Conservation (phyloP, 495 filamentous ascomycete genomes). For the Neurospora africana region DNA sequence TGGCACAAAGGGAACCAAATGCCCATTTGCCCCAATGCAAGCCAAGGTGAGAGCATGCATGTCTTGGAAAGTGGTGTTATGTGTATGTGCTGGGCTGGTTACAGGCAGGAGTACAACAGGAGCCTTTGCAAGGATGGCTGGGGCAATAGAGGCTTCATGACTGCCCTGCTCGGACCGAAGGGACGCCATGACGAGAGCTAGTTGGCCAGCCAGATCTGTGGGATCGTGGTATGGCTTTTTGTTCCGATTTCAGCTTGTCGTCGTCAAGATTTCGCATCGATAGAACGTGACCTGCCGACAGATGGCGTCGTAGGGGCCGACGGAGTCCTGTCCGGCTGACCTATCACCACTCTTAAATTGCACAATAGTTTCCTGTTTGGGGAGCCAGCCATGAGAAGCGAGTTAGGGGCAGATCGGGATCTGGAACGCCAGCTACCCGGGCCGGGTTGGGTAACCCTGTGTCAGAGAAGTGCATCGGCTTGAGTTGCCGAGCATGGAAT, state of each 20-base stretch:
- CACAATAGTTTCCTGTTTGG: neutral
- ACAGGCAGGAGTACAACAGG: neutral
- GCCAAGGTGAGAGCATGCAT: neutral
- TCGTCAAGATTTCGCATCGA: neutral
- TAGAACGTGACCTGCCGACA: neutral
- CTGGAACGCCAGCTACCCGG: slow-evolving; percentile 14
- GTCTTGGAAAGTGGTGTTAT: neutral
- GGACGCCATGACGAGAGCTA: neutral
- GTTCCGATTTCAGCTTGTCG: neutral
- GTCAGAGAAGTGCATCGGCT: slow-evolving; percentile 29
- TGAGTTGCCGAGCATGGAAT: slow-evolving; percentile 17
- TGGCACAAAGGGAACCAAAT: neutral
- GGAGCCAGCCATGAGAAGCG: neutral
- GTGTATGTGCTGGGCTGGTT: neutral
- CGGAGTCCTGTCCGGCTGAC: neutral
- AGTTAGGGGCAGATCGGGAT: slow-evolving; percentile 2
- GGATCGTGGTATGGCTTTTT: neutral
- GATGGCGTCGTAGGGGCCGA: neutral
- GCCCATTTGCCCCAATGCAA: neutral
- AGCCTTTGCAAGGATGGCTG: neutral
- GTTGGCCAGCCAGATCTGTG: neutral
- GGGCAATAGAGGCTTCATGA: neutral
- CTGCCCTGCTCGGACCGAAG: neutral
- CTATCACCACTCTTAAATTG: neutral
- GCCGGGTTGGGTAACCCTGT: slow-evolving; percentile 21